Evolutionary conservation across 768 basidiomycete genomes (phyloP).

Genomic region (Lentinula raphanica): DNA sequence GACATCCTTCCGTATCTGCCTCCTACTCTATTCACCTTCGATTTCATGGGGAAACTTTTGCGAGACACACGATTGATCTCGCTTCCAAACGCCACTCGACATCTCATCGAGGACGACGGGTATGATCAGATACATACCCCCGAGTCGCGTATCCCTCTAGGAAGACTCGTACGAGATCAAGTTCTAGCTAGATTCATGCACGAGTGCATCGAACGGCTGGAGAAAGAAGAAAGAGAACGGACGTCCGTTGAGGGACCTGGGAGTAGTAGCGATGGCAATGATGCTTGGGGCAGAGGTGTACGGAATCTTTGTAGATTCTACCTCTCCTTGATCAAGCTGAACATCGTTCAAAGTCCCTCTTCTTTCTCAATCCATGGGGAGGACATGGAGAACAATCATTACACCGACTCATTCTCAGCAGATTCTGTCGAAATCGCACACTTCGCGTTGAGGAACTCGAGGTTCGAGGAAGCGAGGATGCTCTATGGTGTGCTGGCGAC

Average conservation of each 20-base stretch:
- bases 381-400: background rate
- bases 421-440: slow-evolving; percentile 76
- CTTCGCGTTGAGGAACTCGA: slow-evolving; percentile 66
- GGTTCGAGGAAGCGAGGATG: slow-evolving; percentile 71
- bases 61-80: slow-evolving; percentile 51
- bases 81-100: slow-evolving; percentile 17
- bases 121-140: background rate
- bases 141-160: slow-evolving; percentile 14
- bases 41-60: slow-evolving; percentile 64
- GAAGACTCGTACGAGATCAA: slow-evolving; percentile 58
- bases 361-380: background rate
- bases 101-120: slow-evolving; percentile 41
- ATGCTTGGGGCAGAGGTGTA: slow-evolving; percentile 66
- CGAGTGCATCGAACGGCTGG: slow-evolving; percentile 64
- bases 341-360: slow-evolving; percentile 34
- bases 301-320: slow-evolving; percentile 80
- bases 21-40: slow-evolving; percentile 68
- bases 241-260: slow-evolving; percentile 14
- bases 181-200: slow-evolving; percentile 70
- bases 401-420: slow-evolving; percentile 40
- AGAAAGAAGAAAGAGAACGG: slow-evolving; percentile 65
- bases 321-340: slow-evolving; percentile 59
- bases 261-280: slow-evolving; percentile 44
- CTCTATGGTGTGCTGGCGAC: slow-evolving; percentile 63
- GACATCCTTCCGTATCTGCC: slow-evolving; percentile 63